phyloP scores from a whole-genome alignment of 345 rosid species.

The Eucalyptus albens region DNA sequence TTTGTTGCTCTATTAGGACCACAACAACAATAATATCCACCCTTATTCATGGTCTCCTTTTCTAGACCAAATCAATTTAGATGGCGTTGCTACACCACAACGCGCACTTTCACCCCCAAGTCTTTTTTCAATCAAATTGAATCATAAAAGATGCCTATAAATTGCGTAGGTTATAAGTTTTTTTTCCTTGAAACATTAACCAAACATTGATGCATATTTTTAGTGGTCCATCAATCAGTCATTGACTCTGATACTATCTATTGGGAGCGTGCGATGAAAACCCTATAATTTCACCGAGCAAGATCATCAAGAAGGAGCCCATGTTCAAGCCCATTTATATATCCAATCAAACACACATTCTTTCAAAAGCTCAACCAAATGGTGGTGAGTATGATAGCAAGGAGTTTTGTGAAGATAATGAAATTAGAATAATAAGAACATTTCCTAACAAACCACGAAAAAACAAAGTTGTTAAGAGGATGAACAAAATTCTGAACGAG shows the following conservation, averaged over 20 bases:
- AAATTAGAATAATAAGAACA: not conserved
- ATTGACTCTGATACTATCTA: fast-evolving
- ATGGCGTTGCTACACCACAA: not conserved
- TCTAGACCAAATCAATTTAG: not conserved
- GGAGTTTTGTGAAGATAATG: not conserved
- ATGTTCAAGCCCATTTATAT: not conserved
- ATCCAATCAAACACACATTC: not conserved
- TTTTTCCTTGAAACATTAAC: not conserved
- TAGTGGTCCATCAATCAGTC: not conserved
- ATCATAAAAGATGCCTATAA: not conserved
- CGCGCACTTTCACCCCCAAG: not conserved
- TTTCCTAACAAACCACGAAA: not conserved
- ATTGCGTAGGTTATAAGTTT: not conserved
- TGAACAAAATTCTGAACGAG: not conserved
- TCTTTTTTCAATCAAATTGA: not conserved
- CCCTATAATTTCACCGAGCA: not conserved
- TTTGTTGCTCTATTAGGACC: not conserved
- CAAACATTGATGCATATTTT: not conserved
- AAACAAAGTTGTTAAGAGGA: not conserved
- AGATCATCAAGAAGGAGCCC: not conserved
- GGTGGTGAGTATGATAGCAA: not conserved
- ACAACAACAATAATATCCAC: not conserved
- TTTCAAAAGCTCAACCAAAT: not conserved
- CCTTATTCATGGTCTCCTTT: not conserved
- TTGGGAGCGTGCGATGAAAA: not conserved